Percentiles rank a stretch among this genome's conserved stretches.
These are phyloP conservation scores for Diospyros kaki DNA, from an alignment of 148 eudicot species.

Conservation along the genomic window DNA sequence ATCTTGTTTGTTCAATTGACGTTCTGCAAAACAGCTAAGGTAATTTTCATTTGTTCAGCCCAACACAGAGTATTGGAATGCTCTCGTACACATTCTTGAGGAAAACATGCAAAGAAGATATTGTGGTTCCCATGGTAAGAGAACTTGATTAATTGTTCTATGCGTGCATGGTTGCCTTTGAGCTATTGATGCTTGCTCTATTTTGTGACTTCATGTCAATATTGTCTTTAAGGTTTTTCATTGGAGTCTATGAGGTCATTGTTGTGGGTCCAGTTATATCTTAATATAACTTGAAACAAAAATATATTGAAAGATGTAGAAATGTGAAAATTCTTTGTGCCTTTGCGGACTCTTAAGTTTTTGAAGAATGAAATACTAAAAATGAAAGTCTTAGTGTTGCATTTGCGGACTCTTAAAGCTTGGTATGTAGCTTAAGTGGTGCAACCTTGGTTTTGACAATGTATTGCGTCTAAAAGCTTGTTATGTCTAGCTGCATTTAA, in stretches of 20 bases:
- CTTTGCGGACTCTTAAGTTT: background rate
- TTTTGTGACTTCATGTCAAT: background rate
- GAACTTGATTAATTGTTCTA: background rate
- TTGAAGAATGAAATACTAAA: background rate
- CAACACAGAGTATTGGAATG: slow-evolving; percentile 68
- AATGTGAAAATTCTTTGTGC: too few relatives aligned
- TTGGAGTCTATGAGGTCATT: too few relatives aligned
- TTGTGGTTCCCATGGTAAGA: slow-evolving; percentile 72
- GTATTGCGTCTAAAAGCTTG: background rate
- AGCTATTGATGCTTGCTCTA: background rate
- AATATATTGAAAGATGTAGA: background rate
- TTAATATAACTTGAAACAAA: background rate
- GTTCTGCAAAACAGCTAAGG: background rate
- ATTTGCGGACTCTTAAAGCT: background rate
- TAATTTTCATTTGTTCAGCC: slow-evolving; percentile 23
- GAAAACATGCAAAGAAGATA: slow-evolving; percentile 65
- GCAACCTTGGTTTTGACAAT: too few relatives aligned
- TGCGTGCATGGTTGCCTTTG: slow-evolving; percentile 3
- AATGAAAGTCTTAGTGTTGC: background rate
- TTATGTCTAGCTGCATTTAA: background rate
- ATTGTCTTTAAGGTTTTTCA: background rate
- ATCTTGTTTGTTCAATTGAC: background rate
- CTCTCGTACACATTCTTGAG: slow-evolving; percentile 69
- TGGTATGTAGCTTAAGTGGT: background rate
- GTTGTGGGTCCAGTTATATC: background rate